A percentile compares a stretch with the other conserved stretches of the same genome.
Conservation (phyloP, 1,284 basidiomycete genomes). For the Sporisorium scitamineum region DNA sequence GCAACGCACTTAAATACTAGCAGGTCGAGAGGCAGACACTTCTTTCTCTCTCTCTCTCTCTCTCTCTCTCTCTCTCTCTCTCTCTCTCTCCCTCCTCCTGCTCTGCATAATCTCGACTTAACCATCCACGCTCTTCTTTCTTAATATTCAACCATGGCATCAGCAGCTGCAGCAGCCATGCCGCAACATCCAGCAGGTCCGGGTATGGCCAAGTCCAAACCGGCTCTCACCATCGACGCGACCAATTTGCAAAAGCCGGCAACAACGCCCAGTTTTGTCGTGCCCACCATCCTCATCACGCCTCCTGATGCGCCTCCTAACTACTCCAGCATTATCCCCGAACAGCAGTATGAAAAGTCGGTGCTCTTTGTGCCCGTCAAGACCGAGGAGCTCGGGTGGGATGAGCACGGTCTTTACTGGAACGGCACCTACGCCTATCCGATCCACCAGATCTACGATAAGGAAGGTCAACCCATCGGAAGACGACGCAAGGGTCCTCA, state of each 20-base stretch:
- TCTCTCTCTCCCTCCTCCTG: neutral
- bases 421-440: conserved; percentile 60
- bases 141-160: conserved; percentile 10
- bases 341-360: conserved; percentile 53
- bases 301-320: conserved; percentile 38
- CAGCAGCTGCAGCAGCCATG: conserved; percentile 17
- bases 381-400: conserved; percentile 64
- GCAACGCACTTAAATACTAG: conserved; percentile 3
- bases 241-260: conserved; percentile 7
- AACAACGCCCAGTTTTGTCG: conserved; percentile 12
- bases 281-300: conserved; percentile 57
- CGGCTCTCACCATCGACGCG: conserved; percentile 17
- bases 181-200: conserved; percentile 1
- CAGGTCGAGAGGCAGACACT: neutral
- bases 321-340: conserved; percentile 41
- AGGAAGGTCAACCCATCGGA: conserved; percentile 40
- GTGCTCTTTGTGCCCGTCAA: conserved; percentile 61
- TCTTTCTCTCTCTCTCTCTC: neutral
- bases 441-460: conserved; percentile 45
- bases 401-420: conserved; percentile 63
- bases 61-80: too few relatives aligned
- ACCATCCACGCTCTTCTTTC: neutral
- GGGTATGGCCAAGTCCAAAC: conserved; percentile 11
- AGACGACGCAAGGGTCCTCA: conserved; percentile 37
- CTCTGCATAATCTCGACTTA: neutral